Conservation (phyloP, 2,329 filamentous ascomycete genomes). For the Nemania sp. region DNA sequence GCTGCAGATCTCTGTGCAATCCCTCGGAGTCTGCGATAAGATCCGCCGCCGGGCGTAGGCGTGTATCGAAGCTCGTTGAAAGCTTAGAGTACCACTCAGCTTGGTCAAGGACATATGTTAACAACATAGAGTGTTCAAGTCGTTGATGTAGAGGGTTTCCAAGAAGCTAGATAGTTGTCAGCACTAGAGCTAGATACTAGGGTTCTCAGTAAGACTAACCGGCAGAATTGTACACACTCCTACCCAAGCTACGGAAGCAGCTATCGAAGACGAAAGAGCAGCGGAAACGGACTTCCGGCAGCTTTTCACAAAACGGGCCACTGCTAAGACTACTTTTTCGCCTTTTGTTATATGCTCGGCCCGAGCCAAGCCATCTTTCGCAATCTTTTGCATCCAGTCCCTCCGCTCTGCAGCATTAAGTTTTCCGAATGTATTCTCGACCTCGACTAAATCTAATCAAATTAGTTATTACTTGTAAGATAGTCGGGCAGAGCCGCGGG, state of each 20-base stretch:
- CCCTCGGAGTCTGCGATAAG: background rate
- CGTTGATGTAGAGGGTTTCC: background rate
- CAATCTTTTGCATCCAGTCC: background rate
- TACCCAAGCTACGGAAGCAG: background rate
- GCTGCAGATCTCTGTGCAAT: background rate
- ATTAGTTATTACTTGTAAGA: background rate
- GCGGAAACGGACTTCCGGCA: background rate
- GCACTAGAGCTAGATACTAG: background rate
- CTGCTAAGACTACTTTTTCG: background rate
- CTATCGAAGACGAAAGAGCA: background rate
- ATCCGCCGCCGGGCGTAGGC: background rate
- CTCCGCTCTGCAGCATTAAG: background rate
- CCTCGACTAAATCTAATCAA: background rate
- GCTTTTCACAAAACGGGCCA: background rate
- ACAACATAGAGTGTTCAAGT: background rate
- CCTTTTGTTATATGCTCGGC: background rate
- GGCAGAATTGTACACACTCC: background rate
- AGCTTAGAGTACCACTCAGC: background rate
- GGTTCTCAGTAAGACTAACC: background rate
- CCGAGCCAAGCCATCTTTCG: background rate
- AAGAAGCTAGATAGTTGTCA: background rate
- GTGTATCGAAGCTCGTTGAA: background rate
- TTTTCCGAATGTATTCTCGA: background rate
- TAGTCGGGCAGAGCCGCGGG: background rate
- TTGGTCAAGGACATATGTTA: background rate